Percentiles rank a stretch among this genome's conserved stretches.
Conservation (phyloP, 495 filamentous ascomycete genomes). For the Haplographium delicatum region DNA sequence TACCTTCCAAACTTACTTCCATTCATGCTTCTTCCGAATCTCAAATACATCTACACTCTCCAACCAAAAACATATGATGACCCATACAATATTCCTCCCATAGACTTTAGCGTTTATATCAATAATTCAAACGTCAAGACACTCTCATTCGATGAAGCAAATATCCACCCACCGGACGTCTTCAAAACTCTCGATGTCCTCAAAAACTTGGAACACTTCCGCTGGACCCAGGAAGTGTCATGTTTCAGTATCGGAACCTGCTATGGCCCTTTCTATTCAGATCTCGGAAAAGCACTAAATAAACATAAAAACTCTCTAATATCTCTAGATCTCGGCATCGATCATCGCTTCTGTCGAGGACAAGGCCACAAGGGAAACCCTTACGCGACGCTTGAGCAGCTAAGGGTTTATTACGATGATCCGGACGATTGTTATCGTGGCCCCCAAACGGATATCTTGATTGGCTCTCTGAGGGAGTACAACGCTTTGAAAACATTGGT, state of each 20-base stretch:
- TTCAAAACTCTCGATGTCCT: neutral
- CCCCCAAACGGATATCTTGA: neutral
- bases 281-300: neutral
- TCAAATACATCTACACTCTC: slow-evolving; percentile 2
- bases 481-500: neutral
- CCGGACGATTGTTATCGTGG: neutral
- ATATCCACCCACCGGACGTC: neutral
- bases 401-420: neutral
- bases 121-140: slow-evolving; percentile 4
- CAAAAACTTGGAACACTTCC: neutral
- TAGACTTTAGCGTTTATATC: neutral
- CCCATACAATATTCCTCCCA: neutral
- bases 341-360: neutral
- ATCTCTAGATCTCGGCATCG: slow-evolving; percentile 1
- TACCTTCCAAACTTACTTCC: neutral
- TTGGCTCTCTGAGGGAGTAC: slow-evolving; percentile 5
- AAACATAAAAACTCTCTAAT: slow-evolving; percentile 1
- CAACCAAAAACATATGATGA: neutral
- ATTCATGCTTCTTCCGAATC: slow-evolving; percentile 2
- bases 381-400: neutral
- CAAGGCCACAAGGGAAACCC: neutral
- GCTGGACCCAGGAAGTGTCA: neutral
- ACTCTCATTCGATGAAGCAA: slow-evolving; percentile 5
- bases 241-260: slow-evolving; percentile 5
- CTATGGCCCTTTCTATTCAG: neutral